Evolutionary conservation across 2,329 filamentous ascomycete genomes (phyloP), one percentile per base, ranked within the genome.

Genomic region (Paraphaeosphaeria minitans): DNA sequence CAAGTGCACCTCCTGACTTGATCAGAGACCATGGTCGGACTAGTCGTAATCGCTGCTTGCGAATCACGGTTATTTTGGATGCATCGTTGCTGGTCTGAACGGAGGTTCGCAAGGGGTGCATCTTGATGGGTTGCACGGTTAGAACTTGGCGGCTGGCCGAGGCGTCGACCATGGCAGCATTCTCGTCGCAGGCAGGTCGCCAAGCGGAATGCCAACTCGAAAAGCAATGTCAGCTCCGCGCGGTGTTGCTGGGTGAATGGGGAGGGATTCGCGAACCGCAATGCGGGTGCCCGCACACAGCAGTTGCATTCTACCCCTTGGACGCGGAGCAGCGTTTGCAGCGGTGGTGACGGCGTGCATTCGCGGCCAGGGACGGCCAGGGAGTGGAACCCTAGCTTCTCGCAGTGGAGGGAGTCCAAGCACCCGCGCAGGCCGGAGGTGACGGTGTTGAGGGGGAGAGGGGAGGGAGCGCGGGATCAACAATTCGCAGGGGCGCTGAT

Each of bases 401-500:
- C 21, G 37, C 37, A 39, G 21, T 27, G 3, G 24, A 27, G 3
- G 24, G 24, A 27, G 24, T 45, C 35, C 33, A 54, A 55, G 45
- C 48, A 51, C 45, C 56, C 52, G 42, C 55, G 59, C 59, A 61
- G 56, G 45, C 56, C 58, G 58, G 56, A 59, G 56, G 58, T 39
- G 59, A 58, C 45, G 58, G 58, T 53, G 49, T 19, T 35, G 56
- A 49, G 50, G 33, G 43, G 57, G 35, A 12, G 9, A 37, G 35
- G 50, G 33, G 43, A 56, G 35, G 35, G 9, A 37, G 35, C 35
- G 56, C 57, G 57, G 66, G 59, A 33, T n/a, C 46, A 59, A 21
- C 29, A 50, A 64, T 65, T 75, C 67, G 73, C 72, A 67, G 69
- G 73, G 71, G 70, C 66, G 68, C 58, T 67, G 64, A 62, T 46